Evolutionary conservation across 2,329 filamentous ascomycete genomes (phyloP), one percentile per base, ranked within the genome.

Genomic region (Xylariales sp.): DNA sequence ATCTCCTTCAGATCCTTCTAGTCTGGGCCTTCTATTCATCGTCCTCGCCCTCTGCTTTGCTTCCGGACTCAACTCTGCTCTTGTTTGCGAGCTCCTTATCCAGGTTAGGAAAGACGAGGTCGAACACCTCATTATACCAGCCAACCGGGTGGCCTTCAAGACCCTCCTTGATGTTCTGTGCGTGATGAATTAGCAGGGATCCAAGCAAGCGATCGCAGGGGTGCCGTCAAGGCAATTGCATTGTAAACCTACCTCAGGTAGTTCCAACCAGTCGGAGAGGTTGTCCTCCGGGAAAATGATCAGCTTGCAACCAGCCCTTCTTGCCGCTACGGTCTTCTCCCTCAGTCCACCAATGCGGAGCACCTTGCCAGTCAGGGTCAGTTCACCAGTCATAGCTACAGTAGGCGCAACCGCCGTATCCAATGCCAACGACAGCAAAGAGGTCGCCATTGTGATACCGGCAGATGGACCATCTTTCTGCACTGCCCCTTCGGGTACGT

Each of bases 381-480:
- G 71, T 65, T 98, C 93, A 46, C 93, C 93, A 1, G 93, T 98
- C 93, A 98, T 98, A 42, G 94, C 91, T 50, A 97, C 82, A 1
- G 87, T 88, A 6, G 91, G 88, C 55, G 89, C 76, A 34, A 98
- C 74, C 13, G 83, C 75, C 31, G 76, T 75, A 49, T 95, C 80
- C 27, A 97, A 68, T 7, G 88, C 91, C 44, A 98, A 70, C 37
- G 85, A 91, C 35, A 98, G 71, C 52, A 98, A 66, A 41, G 86
- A 89, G 6, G 89, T 95, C n/a, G 93, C 85, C 93, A 98, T 98
- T 6, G 93, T 98, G 55, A 98, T 93, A 59, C 93, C 93, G 15
- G 93, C 93, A 33, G 85, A 90, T 5, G 87, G 87, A 0, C 85
- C 93, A 58, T 98, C 93, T 66, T 98, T 98, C 50, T 86, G 87